Evolutionary conservation across 75 land plant genomes (phyloP).

Genomic region (Picea glauca): DNA sequence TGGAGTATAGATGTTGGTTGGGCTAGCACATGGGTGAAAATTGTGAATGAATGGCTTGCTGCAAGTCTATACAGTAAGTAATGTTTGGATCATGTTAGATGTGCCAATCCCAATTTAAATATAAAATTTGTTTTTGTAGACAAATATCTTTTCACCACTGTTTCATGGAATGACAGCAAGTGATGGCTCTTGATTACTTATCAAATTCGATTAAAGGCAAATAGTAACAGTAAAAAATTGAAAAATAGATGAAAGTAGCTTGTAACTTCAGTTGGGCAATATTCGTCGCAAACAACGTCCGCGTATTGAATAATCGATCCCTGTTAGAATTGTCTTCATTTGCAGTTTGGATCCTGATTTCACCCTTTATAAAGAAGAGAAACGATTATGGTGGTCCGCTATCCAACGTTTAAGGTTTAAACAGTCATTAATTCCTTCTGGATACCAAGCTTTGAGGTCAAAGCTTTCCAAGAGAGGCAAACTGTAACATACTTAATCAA

Average conservation of each 20-base stretch:
- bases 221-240: neutral
- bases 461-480: neutral
- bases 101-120: neutral
- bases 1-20: slow-evolving; percentile 95
- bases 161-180: neutral
- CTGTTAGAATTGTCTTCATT: neutral
- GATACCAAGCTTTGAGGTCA: neutral
- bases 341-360: slow-evolving; percentile 11
- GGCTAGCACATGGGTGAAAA: slow-evolving; percentile 94
- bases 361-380: neutral
- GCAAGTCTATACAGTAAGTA: slow-evolving; percentile 73
- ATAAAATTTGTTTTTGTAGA: neutral
- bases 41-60: slow-evolving; percentile 91
- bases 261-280: neutral
- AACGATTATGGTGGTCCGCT: neutral
- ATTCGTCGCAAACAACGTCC: neutral
- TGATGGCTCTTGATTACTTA: neutral
- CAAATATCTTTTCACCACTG: too few relatives aligned
- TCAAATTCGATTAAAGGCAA: neutral
- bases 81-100: neutral
- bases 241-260: neutral
- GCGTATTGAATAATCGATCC: neutral
- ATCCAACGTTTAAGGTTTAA: neutral
- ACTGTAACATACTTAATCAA: neutral
- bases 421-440: neutral